Conservation (phyloP, 768 basidiomycete genomes). For the Leccinum rimulosum region DNA sequence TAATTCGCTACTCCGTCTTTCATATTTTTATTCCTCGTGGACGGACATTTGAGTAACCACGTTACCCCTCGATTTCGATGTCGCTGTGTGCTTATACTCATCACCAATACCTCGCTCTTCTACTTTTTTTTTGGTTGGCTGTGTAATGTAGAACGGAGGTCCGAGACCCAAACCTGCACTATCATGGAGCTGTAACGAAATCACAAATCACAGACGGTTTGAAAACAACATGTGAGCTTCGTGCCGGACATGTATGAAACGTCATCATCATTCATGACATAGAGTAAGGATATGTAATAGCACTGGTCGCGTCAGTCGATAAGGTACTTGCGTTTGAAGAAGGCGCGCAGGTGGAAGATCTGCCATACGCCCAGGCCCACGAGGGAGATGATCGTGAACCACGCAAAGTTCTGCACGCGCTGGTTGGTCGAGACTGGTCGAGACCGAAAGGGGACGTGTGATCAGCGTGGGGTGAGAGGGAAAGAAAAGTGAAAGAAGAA, state of each 20-base stretch:
- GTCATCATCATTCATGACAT: background rate
- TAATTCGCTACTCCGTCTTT: background rate
- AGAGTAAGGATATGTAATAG: background rate
- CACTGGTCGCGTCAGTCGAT: conserved; percentile 59
- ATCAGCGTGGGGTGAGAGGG: background rate
- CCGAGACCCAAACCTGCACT: background rate
- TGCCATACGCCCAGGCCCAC: conserved; percentile 89
- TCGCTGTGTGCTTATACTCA: background rate
- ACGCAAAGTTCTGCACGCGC: conserved; percentile 91
- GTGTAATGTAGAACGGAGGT: conserved; percentile 11
- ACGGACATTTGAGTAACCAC: background rate
- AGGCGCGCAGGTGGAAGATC: conserved; percentile 88
- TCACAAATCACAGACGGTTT: background rate
- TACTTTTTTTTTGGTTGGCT: background rate
- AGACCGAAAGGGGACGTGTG: background rate
- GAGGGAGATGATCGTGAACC: conserved; percentile 81
- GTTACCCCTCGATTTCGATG: background rate
- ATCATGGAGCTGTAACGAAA: background rate
- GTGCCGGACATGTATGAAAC: background rate
- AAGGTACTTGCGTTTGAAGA: conserved; percentile 95
- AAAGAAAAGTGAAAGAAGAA: background rate
- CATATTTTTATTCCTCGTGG: background rate
- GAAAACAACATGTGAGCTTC: background rate
- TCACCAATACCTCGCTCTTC: background rate
- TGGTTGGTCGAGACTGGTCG: conserved; percentile 80